Evolutionary conservation across 2,329 filamentous ascomycete species (phyloP), one percentile per base, ranked within the genome.

Genomic region (Aspergillus sp.): DNA sequence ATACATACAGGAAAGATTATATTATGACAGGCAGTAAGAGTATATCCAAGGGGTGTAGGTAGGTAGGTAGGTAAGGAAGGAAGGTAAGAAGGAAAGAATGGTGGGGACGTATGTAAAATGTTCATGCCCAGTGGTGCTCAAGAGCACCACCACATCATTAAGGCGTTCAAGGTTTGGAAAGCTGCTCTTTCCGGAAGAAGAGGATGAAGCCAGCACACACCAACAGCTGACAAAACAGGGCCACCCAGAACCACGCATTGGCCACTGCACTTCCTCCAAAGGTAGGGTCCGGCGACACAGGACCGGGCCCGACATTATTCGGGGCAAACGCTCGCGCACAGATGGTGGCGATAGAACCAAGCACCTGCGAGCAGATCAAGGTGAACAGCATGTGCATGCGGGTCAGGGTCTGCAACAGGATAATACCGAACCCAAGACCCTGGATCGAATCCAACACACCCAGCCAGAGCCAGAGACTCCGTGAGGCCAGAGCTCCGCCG

Each of bases 381-480:
- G 85, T 84, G 64, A 85, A 87, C 50, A 84, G 80, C 61, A 88
- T 85, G 69, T 89, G 87, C 70, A 87, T 81, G 13, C 87, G 79
- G 1, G 86, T 88, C 66, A 88, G 74, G 1, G 86, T 89, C 70
- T 87, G 85, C 49, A 89, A 73, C 5, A 89, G 78, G 57, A 89
- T 84, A 85, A 89, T 89, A 57, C 87, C 87, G 59, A 89, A 83
- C 2, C 87, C 87, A 2, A 89, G 82, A 52, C 86, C 85, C 70
- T 89, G 87, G 9, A 89, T 76, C 5, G 84, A 81, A 66, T 89
- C 87, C 13, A 89, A 78, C 6, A 88, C 80, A 25, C 87, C 87
- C 0, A 89, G 81, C 86, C 87, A 89, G 8, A 89, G 78, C 87
- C 87, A 89, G 5, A 89, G 72, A 55, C 78, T 74, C 41, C 86